Conservation (phyloP, 108 stramenopile genomes). For the Pseudonitzschia delicatissima region DNA sequence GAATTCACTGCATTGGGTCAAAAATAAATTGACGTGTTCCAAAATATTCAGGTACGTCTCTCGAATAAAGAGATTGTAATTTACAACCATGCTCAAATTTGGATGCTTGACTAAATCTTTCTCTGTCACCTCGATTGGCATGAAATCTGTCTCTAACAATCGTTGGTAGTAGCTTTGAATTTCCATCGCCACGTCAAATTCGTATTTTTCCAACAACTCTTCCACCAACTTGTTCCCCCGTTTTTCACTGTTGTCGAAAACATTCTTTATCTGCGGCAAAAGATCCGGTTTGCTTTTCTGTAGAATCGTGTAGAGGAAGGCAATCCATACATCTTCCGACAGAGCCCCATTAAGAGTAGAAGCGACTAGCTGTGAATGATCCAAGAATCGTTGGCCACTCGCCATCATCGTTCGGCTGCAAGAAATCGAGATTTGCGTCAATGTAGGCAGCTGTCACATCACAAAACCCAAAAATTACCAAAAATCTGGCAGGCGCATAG, state of each 20-base stretch:
- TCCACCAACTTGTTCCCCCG: slow-evolving; percentile 2
- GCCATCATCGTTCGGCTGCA: background rate
- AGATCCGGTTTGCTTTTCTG: slow-evolving; percentile 7
- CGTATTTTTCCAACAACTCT: slow-evolving; percentile 12
- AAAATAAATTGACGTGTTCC: slow-evolving; percentile 1
- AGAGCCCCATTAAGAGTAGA: slow-evolving; percentile 21
- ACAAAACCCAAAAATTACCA: slow-evolving; percentile 41
- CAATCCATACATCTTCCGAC: slow-evolving; percentile 31
- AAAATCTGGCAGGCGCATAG: slow-evolving; percentile 30
- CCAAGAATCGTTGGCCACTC: slow-evolving; percentile 19
- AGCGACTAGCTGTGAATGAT: slow-evolving; percentile 21
- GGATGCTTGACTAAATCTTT: slow-evolving; percentile 11
- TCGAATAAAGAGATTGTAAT: slow-evolving; percentile 18
- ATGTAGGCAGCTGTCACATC: slow-evolving; percentile 20
- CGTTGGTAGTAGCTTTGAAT: slow-evolving; percentile 9
- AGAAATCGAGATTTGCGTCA: slow-evolving; percentile 22
- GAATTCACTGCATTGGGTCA: background rate
- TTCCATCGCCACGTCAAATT: slow-evolving; percentile 8
- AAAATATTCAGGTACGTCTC: background rate
- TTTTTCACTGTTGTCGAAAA: slow-evolving; percentile 1
- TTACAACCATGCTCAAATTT: slow-evolving; percentile 16
- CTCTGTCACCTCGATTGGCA: background rate
- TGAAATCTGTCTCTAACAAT: slow-evolving; percentile 10
- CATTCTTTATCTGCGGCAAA: background rate
- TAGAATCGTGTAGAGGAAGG: slow-evolving; percentile 17